Evolutionary conservation across 1,284 basidiomycete genomes (phyloP).

Genomic region (Ganoderma lucidum): DNA sequence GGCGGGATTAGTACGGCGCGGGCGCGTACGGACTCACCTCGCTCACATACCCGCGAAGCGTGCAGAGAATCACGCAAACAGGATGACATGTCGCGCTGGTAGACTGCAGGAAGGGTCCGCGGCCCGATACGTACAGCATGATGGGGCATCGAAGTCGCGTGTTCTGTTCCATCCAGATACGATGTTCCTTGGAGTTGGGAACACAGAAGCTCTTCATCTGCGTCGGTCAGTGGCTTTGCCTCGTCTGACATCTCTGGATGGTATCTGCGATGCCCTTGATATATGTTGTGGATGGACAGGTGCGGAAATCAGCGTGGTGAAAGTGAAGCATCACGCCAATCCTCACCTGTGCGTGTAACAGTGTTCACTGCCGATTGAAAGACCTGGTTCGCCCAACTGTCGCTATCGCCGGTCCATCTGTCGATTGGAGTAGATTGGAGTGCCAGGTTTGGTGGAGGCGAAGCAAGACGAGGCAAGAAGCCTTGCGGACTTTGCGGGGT

Average conservation of each 20-base stretch:
- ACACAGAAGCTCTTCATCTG: background rate
- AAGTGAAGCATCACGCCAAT: background rate
- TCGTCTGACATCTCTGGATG: background rate
- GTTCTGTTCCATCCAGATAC: background rate
- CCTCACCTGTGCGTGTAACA: background rate
- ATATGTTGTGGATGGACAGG: background rate
- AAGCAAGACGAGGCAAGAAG: background rate
- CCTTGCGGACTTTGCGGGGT: background rate
- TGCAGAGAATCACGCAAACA: background rate
- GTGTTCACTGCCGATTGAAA: background rate
- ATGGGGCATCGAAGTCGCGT: background rate
- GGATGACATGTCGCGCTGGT: background rate
- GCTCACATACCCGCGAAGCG: background rate
- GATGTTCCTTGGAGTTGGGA: background rate
- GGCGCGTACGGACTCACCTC: background rate
- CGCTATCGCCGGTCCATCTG: background rate
- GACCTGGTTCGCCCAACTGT: background rate
- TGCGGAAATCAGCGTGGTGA: background rate
- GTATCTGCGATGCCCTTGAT: background rate
- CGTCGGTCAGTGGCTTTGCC: background rate
- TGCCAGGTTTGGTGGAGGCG: constrained; percentile 1
- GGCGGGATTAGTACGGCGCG: background rate
- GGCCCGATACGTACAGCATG: background rate
- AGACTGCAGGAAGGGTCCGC: background rate
- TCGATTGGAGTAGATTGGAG: background rate